Percentiles rank a stretch among this genome's conserved stretches.
Conservation (phyloP, 1,284 basidiomycete genomes). For the Tilletia walkeri region DNA sequence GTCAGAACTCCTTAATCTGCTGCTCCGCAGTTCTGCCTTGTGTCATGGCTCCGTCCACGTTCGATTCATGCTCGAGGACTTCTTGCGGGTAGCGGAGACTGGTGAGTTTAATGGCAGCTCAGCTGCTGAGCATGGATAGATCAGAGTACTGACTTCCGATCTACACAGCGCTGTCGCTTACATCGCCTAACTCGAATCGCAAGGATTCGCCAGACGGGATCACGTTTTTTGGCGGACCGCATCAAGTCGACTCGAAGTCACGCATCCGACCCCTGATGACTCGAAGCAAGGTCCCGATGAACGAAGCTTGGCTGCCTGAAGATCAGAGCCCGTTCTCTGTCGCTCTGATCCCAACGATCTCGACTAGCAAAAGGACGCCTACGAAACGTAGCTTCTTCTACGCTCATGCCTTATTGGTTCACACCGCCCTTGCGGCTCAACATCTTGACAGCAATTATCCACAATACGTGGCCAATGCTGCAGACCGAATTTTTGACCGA, state of each 20-base stretch:
- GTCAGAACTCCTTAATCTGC: background rate
- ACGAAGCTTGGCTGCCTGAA: conserved; percentile 23
- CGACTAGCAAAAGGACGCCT: background rate
- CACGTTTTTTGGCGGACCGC: background rate
- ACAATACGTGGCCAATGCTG: conserved; percentile 3
- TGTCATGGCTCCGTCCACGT: background rate
- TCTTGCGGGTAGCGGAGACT: conserved; percentile 13
- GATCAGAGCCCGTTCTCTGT: conserved; percentile 23
- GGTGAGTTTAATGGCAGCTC: background rate
- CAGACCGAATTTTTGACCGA: background rate
- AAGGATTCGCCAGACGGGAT: background rate
- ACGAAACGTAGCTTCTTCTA: conserved; percentile 11
- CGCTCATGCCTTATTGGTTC: conserved; percentile 14
- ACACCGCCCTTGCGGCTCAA: conserved; percentile 3
- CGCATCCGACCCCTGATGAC: background rate
- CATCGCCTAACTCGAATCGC: too few relatives aligned
- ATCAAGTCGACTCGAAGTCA: background rate
- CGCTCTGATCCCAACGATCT: background rate
- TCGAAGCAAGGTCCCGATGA: conserved; percentile 8
- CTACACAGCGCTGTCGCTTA: too few relatives aligned
- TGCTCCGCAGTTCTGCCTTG: background rate
- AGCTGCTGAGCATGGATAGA: too few relatives aligned
- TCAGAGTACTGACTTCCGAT: too few relatives aligned
- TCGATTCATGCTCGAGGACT: conserved; percentile 15
- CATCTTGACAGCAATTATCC: background rate